Evolutionary conservation across 2,329 filamentous ascomycete genomes (phyloP).

Genomic region (Exutisphaerella laricina): DNA sequence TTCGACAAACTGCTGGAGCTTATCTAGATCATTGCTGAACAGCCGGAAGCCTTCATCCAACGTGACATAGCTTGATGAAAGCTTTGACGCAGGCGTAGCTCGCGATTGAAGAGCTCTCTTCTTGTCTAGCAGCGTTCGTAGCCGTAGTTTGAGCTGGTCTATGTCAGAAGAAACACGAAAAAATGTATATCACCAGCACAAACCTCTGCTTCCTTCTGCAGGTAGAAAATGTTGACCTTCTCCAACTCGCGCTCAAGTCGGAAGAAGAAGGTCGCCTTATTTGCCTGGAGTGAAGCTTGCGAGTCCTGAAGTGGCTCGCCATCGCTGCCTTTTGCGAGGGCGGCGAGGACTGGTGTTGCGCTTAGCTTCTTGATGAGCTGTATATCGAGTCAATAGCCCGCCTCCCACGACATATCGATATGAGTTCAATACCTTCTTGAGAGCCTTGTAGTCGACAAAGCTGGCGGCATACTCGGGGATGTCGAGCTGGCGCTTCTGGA

Average conservation of each 20-base stretch:
- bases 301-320: conserved; percentile 56
- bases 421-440: conserved; percentile 99
- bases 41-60: conserved; percentile 96
- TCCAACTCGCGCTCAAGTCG: conserved; percentile 94
- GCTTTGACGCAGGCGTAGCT: conserved; percentile 64
- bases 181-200: conserved; percentile 27
- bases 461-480: conserved; percentile 98
- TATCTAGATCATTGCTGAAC: conserved; percentile 94
- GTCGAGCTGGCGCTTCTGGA: conserved; percentile 97
- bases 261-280: conserved; percentile 99
- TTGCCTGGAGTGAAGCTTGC: conserved; percentile 87
- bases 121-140: conserved; percentile 90
- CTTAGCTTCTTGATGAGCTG: conserved; percentile 98
- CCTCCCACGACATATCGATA: conserved; percentile 15
- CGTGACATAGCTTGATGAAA: conserved; percentile 88
- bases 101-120: conserved; percentile 85
- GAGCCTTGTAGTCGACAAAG: conserved; percentile 98
- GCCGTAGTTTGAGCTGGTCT: conserved; percentile 76
- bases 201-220: conserved; percentile 97
- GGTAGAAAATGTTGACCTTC: conserved; percentile 96
- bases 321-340: conserved; percentile 55
- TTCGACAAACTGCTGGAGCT: conserved; percentile 94
- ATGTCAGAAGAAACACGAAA: conserved; percentile 9
- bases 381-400: too few relatives aligned
- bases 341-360: conserved; percentile 75